Percentiles rank a stretch among this genome's conserved stretches.
Conservation (phyloP, 202 grass and related monocot species). For the Bolboschoenoplectus hybrid region DNA sequence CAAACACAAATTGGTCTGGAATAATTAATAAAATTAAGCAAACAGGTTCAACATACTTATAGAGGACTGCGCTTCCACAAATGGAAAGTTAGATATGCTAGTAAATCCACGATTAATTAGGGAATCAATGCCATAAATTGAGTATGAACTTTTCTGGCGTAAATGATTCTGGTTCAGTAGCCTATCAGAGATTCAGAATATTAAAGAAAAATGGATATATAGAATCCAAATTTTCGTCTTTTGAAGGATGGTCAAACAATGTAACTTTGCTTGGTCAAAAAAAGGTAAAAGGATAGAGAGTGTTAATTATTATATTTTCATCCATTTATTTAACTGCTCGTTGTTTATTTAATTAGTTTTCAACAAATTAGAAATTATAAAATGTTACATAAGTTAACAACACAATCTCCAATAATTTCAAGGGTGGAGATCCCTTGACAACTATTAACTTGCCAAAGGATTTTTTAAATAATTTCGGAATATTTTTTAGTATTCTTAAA, state of each 20-base stretch:
- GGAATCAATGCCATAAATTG: not conserved
- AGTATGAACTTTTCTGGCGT: not conserved
- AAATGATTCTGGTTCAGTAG: not conserved
- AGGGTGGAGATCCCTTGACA: too few species aligned
- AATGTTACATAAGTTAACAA: not conserved
- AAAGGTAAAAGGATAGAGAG: not conserved
- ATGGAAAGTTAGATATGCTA: constrained; percentile 4
- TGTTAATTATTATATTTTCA: not conserved
- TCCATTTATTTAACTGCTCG: not conserved
- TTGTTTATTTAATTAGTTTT: not conserved
- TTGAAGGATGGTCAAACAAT: not conserved
- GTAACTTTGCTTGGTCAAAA: not conserved
- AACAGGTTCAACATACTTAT: not conserved
- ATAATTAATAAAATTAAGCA: not conserved
- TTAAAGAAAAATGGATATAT: not conserved
- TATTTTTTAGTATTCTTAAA: too few species aligned
- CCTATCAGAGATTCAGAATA: not conserved
- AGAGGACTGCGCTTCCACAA: not conserved
- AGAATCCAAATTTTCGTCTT: not conserved
- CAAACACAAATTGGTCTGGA: not conserved
- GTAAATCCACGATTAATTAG: not conserved
- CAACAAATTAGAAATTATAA: not conserved
- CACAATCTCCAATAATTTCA: not conserved
- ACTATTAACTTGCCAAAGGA: too few species aligned
- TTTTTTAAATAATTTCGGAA: too few species aligned